These are phyloP conservation scores for Mycena galopus DNA, from an alignment of 768 basidiomycete genomes.

Conservation along the genomic window DNA sequence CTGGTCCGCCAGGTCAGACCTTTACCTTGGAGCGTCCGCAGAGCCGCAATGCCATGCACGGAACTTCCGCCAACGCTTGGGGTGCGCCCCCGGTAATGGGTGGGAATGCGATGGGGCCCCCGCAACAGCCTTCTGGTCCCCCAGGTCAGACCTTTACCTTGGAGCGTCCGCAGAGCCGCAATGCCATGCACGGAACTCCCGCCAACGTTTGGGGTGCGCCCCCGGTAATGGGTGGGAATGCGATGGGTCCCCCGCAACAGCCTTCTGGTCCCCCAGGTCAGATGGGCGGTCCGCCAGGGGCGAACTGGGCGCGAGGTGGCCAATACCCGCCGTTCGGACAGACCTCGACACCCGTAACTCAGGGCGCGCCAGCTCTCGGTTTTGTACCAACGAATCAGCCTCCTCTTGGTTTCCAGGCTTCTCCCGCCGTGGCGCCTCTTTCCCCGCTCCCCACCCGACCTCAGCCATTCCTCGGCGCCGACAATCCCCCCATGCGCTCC, in stretches of 20 bases:
- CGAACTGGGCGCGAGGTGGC: constrained; percentile 15
- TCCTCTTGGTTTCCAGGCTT: constrained; percentile 14
- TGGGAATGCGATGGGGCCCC: too few relatives aligned
- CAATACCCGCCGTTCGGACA: constrained; percentile 20
- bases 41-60: too few relatives aligned
- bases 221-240: not conserved
- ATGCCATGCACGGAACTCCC: not conserved
- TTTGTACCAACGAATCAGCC: constrained; percentile 1
- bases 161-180: constrained; percentile 12
- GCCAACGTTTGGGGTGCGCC: not conserved
- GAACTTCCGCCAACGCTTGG: too few relatives aligned
- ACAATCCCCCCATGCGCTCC: not conserved
- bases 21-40: too few relatives aligned
- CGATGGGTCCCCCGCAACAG: constrained; percentile 4
- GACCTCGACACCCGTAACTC: constrained; percentile 11
- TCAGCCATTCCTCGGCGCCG: not conserved
- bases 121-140: too few relatives aligned
- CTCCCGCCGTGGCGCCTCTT: not conserved
- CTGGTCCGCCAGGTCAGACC: too few relatives aligned
- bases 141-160: too few relatives aligned
- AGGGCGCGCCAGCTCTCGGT: too few relatives aligned
- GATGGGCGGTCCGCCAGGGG: not conserved
- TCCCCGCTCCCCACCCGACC: constrained; percentile 22
- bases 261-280: constrained; percentile 1
- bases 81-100: too few relatives aligned